Conservation (phyloP, 768 basidiomycete genomes). For the Russula sp. region DNA sequence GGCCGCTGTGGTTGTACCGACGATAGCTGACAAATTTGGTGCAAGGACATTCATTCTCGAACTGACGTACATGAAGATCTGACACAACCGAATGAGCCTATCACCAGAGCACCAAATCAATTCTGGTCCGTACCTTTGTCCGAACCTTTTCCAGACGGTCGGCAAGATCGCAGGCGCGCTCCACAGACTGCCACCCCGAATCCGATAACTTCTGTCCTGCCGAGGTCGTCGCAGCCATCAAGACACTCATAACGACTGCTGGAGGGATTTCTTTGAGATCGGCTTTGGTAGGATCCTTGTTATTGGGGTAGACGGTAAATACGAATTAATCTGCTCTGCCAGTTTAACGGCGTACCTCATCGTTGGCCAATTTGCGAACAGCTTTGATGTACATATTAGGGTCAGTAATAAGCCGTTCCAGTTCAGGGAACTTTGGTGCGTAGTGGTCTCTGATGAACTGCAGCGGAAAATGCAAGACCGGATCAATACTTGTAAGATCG, state of each 20-base stretch:
- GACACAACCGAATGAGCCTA: neutral
- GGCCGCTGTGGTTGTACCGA: slow-evolving; percentile 97
- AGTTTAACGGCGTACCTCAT: slow-evolving; percentile 45
- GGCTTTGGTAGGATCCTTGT: slow-evolving; percentile 81
- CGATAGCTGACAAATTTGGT: slow-evolving; percentile 96
- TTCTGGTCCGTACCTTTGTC: slow-evolving; percentile 54
- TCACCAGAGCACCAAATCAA: neutral
- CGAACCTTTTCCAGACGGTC: slow-evolving; percentile 84
- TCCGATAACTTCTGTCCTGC: slow-evolving; percentile 67
- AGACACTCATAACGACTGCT: slow-evolving; percentile 92
- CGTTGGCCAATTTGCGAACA: slow-evolving; percentile 82
- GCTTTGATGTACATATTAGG: slow-evolving; percentile 89
- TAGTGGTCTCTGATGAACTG: slow-evolving; percentile 99
- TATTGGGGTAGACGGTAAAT: neutral
- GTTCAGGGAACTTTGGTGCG: slow-evolving; percentile 88
- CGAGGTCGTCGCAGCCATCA: slow-evolving; percentile 91
- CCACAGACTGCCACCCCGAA: slow-evolving; percentile 72
- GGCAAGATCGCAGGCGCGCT: slow-evolving; percentile 83
- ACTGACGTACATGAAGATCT: slow-evolving; percentile 99
- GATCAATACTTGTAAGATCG: slow-evolving; percentile 23
- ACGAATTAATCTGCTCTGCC: neutral
- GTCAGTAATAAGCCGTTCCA: slow-evolving; percentile 91
- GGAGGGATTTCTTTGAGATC: slow-evolving; percentile 73
- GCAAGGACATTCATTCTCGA: slow-evolving; percentile 98
- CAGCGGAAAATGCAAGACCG: slow-evolving; percentile 14